Evolutionary conservation across 176 grass and related monocot genomes (phyloP).

Genomic region (Carex littledalei): DNA sequence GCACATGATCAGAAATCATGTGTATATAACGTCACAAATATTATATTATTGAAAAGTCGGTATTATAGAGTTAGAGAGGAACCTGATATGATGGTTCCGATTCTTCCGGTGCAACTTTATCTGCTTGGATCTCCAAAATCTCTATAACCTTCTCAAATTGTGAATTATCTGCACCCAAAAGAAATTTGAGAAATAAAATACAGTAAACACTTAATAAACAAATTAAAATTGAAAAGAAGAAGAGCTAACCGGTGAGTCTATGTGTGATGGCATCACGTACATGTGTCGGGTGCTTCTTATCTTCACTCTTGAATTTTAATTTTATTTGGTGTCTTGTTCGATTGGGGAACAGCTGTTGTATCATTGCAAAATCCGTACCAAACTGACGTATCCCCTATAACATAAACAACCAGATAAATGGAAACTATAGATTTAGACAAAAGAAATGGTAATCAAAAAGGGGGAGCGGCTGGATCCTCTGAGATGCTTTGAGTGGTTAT

Average conservation of each 20-base stretch:
- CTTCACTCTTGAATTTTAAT: conserved; percentile 74
- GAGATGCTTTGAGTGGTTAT: not conserved
- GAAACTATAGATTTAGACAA: conserved; percentile 7
- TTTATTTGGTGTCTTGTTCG: conserved; percentile 68
- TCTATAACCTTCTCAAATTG: conserved; percentile 79
- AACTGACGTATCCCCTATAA: conserved; percentile 79
- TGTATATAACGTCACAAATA: not conserved
- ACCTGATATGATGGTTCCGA: not conserved
- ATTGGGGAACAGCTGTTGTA: conserved; percentile 79
- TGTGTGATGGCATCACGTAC: conserved; percentile 63
- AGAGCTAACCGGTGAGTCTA: conserved; percentile 44
- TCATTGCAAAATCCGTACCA: conserved; percentile 94
- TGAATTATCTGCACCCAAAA: conserved; percentile 47
- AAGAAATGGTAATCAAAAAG: not conserved
- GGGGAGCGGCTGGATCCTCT: not conserved
- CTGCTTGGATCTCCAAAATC: conserved; percentile 48
- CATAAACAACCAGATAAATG: conserved; percentile 25
- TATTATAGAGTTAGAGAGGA: not conserved
- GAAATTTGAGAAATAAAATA: conserved; percentile 4
- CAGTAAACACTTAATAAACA: not conserved
- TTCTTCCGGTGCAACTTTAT: conserved; percentile 3
- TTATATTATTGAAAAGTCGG: not conserved
- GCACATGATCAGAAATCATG: not conserved
- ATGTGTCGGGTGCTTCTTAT: conserved; percentile 57
- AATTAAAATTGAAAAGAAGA: conserved; percentile 16